Conservation (phyloP, 345 rosid genomes). For the Salix udensis region DNA sequence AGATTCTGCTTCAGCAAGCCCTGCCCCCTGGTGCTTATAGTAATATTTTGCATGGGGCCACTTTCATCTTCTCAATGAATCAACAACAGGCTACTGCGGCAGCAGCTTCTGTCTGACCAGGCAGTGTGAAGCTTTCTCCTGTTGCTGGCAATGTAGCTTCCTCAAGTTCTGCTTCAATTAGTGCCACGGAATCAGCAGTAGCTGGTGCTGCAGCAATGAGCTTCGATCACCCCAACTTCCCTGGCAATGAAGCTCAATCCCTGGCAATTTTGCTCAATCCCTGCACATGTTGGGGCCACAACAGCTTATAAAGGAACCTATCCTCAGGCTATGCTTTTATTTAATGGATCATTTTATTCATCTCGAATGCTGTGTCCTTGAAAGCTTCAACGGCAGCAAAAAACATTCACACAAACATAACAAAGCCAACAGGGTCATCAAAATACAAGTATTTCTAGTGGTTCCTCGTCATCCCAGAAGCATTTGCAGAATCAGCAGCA, state of each 20-base stretch:
- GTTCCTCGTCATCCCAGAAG: conserved; percentile 73
- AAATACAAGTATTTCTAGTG: conserved; percentile 59
- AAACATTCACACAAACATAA: conserved; percentile 37
- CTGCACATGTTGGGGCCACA: conserved; percentile 72
- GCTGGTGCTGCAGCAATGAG: conserved; percentile 66
- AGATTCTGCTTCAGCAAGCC: conserved; percentile 74
- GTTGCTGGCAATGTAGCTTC: conserved; percentile 38
- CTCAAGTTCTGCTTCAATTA: conserved; percentile 42
- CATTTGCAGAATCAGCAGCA: conserved; percentile 76
- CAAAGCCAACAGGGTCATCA: conserved; percentile 68
- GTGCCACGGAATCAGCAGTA: conserved; percentile 49
- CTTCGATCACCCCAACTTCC: conserved; percentile 73
- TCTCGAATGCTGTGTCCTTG: conserved; percentile 84
- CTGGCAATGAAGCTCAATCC: conserved; percentile 89
- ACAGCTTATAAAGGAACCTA: conserved; percentile 67
- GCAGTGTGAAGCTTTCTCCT: conserved; percentile 59
- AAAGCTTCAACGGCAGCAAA: conserved; percentile 61
- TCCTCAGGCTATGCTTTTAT: conserved; percentile 69
- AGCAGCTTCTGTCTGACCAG: conserved; percentile 55
- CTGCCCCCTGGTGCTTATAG: conserved; percentile 72
- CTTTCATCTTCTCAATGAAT: conserved; percentile 80
- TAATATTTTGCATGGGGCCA: conserved; percentile 71
- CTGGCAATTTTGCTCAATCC: conserved; percentile 83
- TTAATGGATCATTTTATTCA: conserved; percentile 79
- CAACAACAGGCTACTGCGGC: conserved; percentile 80